Conservation (phyloP, 2,329 filamentous ascomycete species). For the Arthrobotrys sinensis region DNA sequence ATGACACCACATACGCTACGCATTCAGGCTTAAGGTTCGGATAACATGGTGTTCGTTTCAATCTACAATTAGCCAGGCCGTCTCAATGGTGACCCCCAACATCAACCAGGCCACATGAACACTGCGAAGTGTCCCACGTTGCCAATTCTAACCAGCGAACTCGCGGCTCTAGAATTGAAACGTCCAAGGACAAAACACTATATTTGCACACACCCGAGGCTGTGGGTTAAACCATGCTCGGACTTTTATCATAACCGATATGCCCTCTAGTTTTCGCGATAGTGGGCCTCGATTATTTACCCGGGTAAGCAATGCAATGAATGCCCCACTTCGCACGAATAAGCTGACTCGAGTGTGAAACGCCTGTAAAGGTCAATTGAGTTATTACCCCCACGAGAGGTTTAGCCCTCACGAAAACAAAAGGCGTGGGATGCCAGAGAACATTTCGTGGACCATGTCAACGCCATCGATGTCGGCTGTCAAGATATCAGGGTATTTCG, state of each 20-base stretch:
- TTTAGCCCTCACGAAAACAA: conserved; percentile 7
- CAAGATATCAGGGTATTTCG: conserved; percentile 13
- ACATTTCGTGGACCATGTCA: conserved; percentile 47
- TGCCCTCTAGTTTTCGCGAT: conserved; percentile 29
- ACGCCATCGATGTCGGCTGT: conserved; percentile 22
- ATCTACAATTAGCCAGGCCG: conserved; percentile 52
- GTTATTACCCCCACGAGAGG: conserved; percentile 27
- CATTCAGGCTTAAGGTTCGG: conserved; percentile 40
- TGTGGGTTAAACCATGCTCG: conserved; percentile 47
- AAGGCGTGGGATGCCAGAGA: background rate
- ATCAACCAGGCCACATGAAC: conserved; percentile 27
- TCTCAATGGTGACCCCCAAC: conserved; percentile 45
- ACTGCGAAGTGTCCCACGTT: conserved; percentile 13
- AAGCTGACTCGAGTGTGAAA: conserved; percentile 40
- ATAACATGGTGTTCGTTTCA: conserved; percentile 17
- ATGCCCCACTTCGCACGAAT: conserved; percentile 34
- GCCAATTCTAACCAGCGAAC: conserved; percentile 18
- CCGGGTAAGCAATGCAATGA: conserved; percentile 36
- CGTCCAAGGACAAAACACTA: conserved; percentile 21
- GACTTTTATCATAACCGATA: conserved; percentile 32
- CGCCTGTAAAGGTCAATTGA: conserved; percentile 3
- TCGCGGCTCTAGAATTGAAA: conserved; percentile 37
- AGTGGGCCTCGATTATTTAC: conserved; percentile 44
- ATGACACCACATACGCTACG: conserved; percentile 32
- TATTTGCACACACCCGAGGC: conserved; percentile 46